phyloP scores from a whole-genome alignment of 1,284 basidiomycete genomes.

The Apiotrichum gamsii region DNA sequence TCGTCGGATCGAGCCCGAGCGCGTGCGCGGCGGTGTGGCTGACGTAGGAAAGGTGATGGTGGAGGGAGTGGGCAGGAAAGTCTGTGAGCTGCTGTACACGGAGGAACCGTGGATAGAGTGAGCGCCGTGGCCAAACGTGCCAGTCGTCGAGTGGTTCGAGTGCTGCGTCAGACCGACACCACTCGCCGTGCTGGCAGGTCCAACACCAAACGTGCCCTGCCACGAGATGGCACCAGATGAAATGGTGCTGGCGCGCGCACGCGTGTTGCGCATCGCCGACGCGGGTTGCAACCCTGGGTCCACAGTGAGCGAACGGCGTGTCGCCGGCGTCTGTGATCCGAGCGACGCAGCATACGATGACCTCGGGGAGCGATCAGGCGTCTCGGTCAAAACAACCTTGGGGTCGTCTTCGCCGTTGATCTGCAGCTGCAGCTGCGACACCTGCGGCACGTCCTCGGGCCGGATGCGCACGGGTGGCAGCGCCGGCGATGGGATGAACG shows the following conservation, averaged over 20 bases:
- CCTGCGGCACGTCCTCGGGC: conserved; percentile 19
- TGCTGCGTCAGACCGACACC: not conserved
- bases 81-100: conserved; percentile 1
- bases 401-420: conserved; percentile 17
- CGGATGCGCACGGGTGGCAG: conserved; percentile 14
- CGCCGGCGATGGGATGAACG: conserved; percentile 21
- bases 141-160: not conserved
- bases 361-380: conserved; percentile 25
- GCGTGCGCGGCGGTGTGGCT: conserved; percentile 35
- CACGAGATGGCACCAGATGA: conserved; percentile 8
- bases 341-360: conserved; percentile 26
- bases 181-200: no score
- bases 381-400: conserved; percentile 16
- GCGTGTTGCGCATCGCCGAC: not conserved
- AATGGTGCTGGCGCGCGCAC: conserved; percentile 13
- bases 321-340: conserved; percentile 6
- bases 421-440: conserved; percentile 17
- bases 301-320: conserved; percentile 3
- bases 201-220: conserved; percentile 1
- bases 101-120: not conserved
- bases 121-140: not conserved
- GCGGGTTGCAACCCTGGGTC: conserved; percentile 1
- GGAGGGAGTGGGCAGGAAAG: conserved; percentile 4
- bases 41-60: conserved; percentile 13
- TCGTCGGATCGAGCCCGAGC: conserved; percentile 32